Percentiles rank a stretch among this genome's conserved stretches.
Conservation (phyloP, 1,284 basidiomycete genomes). For the Ustilago loliicola region DNA sequence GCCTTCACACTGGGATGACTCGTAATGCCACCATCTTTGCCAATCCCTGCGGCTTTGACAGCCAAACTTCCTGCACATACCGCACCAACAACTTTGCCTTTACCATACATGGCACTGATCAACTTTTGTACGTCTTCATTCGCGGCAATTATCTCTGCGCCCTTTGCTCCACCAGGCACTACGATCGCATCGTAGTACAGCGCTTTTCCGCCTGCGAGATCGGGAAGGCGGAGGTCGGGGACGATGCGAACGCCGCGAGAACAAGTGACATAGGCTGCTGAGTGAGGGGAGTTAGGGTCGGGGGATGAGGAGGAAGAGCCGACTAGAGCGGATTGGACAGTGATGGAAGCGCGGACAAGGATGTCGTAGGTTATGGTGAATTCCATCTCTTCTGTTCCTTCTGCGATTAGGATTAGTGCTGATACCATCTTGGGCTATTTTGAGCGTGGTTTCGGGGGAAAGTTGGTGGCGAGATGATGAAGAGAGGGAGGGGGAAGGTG, state of each 20-base stretch:
- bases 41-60: constrained; percentile 78
- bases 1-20: constrained; percentile 83
- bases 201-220: constrained; percentile 62
- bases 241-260: constrained; percentile 64
- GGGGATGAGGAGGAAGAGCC: constrained; percentile 34
- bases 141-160: constrained; percentile 80
- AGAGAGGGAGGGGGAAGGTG: background rate
- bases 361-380: constrained; percentile 66
- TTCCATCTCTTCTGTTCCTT: constrained; percentile 82
- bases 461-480: background rate
- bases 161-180: constrained; percentile 84
- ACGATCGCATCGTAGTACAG: constrained; percentile 78
- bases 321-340: constrained; percentile 50
- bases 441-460: background rate
- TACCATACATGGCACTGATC: constrained; percentile 76
- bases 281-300: constrained; percentile 36
- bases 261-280: constrained; percentile 42
- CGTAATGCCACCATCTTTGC: constrained; percentile 75
- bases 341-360: constrained; percentile 61
- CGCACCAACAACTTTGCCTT: constrained; percentile 54
- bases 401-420: constrained; percentile 78
- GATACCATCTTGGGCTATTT: constrained; percentile 12
- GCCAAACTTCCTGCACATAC: constrained; percentile 75
- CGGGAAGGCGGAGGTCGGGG: constrained; percentile 58
- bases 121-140: constrained; percentile 77